phyloP scores from a whole-genome alignment of 1,139 yeast species.

The Suhomyces bolitotheri region DNA sequence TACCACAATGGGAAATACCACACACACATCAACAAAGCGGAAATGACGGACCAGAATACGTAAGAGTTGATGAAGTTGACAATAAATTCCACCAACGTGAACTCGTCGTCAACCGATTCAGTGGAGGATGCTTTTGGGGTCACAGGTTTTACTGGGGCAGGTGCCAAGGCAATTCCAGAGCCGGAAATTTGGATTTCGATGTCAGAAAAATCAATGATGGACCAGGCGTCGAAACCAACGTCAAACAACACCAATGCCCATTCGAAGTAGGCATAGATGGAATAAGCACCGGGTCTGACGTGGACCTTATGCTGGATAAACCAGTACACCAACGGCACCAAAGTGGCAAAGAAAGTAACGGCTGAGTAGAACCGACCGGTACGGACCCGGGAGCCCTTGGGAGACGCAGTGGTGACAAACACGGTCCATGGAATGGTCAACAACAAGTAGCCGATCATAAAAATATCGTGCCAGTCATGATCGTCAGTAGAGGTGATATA shows the following conservation, averaged over 20 bases:
- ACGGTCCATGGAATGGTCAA: slow-evolving; percentile 92
- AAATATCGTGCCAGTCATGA: slow-evolving; percentile 93
- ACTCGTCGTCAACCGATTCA: slow-evolving; percentile 22
- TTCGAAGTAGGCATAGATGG: slow-evolving; percentile 90
- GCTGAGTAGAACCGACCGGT: slow-evolving; percentile 57
- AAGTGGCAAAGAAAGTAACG: slow-evolving; percentile 60
- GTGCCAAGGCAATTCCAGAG: slow-evolving; percentile 20
- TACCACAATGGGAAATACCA: slow-evolving; percentile 99
- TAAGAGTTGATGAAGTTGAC: slow-evolving; percentile 58
- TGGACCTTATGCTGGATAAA: slow-evolving; percentile 93
- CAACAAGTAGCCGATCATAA: slow-evolving; percentile 87
- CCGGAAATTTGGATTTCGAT: slow-evolving; percentile 45
- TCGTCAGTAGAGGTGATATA: slow-evolving; percentile 96
- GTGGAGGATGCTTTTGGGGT: slow-evolving; percentile 1
- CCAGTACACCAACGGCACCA: slow-evolving; percentile 83
- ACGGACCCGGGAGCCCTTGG: slow-evolving; percentile 48
- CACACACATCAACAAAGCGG: slow-evolving; percentile 79
- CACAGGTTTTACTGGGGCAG: not conserved
- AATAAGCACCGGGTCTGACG: slow-evolving; percentile 88
- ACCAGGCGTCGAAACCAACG: slow-evolving; percentile 79
- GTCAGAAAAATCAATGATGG: slow-evolving; percentile 65
- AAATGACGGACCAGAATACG: slow-evolving; percentile 79
- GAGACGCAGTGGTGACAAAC: slow-evolving; percentile 56
- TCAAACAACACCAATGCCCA: slow-evolving; percentile 87
- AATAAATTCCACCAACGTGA: slow-evolving; percentile 42